These are phyloP conservation scores for Hygrocybe coccinea DNA, from an alignment of 768 basidiomycete genomes.

Conservation along the genomic window DNA sequence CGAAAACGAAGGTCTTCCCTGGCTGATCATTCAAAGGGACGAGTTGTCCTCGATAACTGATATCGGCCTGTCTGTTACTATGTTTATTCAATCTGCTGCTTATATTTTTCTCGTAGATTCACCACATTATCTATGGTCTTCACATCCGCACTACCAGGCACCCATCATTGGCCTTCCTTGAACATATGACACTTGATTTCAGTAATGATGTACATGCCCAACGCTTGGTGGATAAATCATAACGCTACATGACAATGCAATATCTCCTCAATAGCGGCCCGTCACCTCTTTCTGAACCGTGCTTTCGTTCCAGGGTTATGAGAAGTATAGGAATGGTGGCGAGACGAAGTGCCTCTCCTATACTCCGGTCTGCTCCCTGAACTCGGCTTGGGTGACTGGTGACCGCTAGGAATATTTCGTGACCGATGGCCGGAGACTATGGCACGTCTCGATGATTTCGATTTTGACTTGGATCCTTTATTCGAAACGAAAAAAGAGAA, in stretches of 20 bases:
- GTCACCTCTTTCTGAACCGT: neutral
- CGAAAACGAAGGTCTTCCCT: too few relatives aligned
- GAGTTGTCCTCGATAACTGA: too few relatives aligned
- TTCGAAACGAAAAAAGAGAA: constrained; percentile 9
- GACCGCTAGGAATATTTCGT: neutral
- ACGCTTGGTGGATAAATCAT: neutral
- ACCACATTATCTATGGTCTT: too few relatives aligned
- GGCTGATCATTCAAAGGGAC: too few relatives aligned
- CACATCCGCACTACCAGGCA: too few relatives aligned
- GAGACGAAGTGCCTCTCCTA: neutral
- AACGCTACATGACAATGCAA: neutral
- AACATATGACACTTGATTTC: too few relatives aligned
- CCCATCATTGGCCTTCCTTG: too few relatives aligned
- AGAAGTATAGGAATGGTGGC: neutral
- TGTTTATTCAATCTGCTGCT: too few relatives aligned
- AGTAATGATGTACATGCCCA: too few relatives aligned
- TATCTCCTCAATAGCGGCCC: neutral
- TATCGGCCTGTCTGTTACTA: too few relatives aligned
- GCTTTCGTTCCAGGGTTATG: neutral
- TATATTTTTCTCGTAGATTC: too few relatives aligned
- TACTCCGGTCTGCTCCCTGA: neutral
- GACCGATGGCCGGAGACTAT: neutral
- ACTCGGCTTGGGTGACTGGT: neutral
- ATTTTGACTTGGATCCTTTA: neutral
- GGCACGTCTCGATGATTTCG: neutral